phyloP scores from a whole-genome alignment of 1,139 yeast genomes.

The Candida sanyaensis region DNA sequence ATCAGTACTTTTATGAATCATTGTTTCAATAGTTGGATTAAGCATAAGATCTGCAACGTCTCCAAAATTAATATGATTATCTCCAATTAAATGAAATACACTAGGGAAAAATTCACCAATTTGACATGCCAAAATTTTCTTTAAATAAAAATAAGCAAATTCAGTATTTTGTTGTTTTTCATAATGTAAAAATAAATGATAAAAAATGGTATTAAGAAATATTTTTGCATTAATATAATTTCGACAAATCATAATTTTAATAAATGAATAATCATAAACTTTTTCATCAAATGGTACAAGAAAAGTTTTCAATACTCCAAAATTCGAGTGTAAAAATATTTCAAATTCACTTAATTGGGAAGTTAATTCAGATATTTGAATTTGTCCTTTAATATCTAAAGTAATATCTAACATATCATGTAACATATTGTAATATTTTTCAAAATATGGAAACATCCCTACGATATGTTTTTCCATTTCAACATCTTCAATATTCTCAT shows the following conservation, averaged over 20 bases:
- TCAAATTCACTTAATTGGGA: constrained; percentile 31
- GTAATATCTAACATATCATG: constrained; percentile 26
- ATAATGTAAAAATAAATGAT: constrained; percentile 33
- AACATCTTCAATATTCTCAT: constrained; percentile 30
- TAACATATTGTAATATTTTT: constrained; percentile 21
- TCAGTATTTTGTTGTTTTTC: constrained; percentile 23
- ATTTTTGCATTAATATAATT: constrained; percentile 31
- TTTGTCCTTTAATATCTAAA: constrained; percentile 21
- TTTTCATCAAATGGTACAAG: constrained; percentile 26
- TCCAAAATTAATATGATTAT: constrained; percentile 34
- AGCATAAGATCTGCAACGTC: constrained; percentile 36
- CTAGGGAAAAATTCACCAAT: constrained; percentile 32
- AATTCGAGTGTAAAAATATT: constrained; percentile 20
- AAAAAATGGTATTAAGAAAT: constrained; percentile 26
- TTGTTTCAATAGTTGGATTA: constrained; percentile 31
- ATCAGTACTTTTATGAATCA: constrained; percentile 34
- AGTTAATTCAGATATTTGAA: constrained; percentile 24
- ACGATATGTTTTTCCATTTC: constrained; percentile 31
- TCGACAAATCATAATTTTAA: constrained; percentile 34
- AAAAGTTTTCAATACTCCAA: constrained; percentile 21
- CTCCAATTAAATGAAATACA: constrained; percentile 27
- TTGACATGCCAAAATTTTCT: constrained; percentile 26
- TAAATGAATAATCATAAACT: constrained; percentile 26
- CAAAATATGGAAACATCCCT: constrained; percentile 25
- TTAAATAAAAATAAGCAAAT: constrained; percentile 30